Percentiles rank a stretch among this genome's conserved stretches.
These are phyloP conservation scores for Raffaelea ambrosiae DNA, from an alignment of 2,329 filamentous ascomycete species.

Conservation along the genomic window DNA sequence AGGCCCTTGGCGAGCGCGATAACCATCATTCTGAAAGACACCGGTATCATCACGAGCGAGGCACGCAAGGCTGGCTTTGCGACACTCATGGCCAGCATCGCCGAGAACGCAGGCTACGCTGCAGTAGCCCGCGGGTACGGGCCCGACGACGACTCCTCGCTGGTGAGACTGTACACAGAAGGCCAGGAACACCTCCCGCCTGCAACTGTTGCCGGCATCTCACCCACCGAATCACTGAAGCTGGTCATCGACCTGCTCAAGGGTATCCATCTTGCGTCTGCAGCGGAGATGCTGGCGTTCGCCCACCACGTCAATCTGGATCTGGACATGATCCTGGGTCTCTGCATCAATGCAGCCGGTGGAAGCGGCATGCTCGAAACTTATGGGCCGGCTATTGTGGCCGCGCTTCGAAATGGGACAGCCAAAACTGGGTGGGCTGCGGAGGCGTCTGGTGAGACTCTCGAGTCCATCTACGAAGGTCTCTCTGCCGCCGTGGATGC, in stretches of 20 bases:
- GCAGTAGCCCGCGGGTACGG: constrained; percentile 49
- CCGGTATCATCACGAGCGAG: constrained; percentile 59
- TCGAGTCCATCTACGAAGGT: constrained; percentile 20
- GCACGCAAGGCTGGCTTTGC: constrained; percentile 50
- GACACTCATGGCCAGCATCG: constrained; percentile 50
- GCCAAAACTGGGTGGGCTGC: constrained; percentile 14
- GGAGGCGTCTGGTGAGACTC: constrained; percentile 12
- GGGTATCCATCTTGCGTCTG: constrained; percentile 34
- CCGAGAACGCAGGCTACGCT: constrained; percentile 57
- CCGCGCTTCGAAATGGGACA: constrained; percentile 20
- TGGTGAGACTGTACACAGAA: constrained; percentile 33
- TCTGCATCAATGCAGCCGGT: constrained; percentile 37
- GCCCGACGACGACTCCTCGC: constrained; percentile 33
- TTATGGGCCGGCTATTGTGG: constrained; percentile 29
- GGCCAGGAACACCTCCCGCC: constrained; percentile 17
- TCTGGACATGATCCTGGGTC: constrained; percentile 34
- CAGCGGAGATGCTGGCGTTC: constrained; percentile 34
- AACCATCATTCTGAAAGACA: constrained; percentile 53
- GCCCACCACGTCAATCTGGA: constrained; percentile 31
- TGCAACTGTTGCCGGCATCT: too few species aligned
- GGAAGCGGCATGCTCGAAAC: constrained; percentile 29
- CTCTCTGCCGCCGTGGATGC: constrained; percentile 31
- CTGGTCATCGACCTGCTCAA: constrained; percentile 30
- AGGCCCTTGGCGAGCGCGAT: constrained; percentile 49
- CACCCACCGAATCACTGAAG: background rate